A percentile compares a stretch with the other conserved stretches of the same genome.
Conservation (phyloP, 176 grass and related monocot genomes). For the Lolium multiflorum region DNA sequence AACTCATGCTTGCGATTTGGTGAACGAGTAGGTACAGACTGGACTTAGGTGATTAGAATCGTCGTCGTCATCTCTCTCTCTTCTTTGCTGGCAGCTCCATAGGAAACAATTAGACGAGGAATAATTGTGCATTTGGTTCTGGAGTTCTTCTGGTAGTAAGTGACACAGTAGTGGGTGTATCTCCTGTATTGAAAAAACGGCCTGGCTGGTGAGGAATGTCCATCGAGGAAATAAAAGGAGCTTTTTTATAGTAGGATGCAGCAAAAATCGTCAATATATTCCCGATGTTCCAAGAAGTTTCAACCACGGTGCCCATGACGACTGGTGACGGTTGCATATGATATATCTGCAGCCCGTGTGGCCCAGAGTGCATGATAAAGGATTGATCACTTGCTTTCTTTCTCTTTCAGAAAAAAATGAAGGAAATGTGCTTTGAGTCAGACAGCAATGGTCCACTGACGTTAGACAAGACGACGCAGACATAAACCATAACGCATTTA, state of each 20-base stretch:
- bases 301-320: background rate
- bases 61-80: background rate
- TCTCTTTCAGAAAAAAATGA: too few relatives aligned
- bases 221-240: background rate
- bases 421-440: background rate
- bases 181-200: background rate
- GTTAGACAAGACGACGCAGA: background rate
- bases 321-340: background rate
- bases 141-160: background rate
- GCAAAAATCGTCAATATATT: background rate
- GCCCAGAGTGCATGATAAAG: background rate
- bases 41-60: slow-evolving; percentile 14
- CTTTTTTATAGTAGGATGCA: background rate
- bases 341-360: background rate
- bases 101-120: background rate
- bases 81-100: background rate
- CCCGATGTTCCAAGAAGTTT: background rate
- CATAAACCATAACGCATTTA: background rate
- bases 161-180: background rate
- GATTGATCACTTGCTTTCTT: background rate
- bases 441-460: background rate
- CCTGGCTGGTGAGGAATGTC: background rate
- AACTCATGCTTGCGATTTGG: slow-evolving; percentile 12
- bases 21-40: slow-evolving; percentile 3
- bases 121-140: background rate